Conservation (phyloP, 2,329 filamentous ascomycete species). For the Ascochyta viciae-villosae region DNA sequence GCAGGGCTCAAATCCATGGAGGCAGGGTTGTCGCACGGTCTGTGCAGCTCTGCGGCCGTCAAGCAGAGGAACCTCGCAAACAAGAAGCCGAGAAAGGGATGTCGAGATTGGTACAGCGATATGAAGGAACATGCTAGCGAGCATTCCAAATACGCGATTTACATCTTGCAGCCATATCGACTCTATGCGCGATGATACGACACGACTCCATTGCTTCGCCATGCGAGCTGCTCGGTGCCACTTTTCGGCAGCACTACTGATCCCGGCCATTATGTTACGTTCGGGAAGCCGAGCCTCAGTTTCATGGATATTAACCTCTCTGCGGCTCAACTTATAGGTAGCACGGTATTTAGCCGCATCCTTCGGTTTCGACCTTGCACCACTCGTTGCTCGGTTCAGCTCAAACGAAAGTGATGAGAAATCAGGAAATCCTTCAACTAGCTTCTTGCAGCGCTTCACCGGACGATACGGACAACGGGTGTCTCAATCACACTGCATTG, state of each 20-base stretch:
- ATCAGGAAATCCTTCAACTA: constrained; percentile 1
- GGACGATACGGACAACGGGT: not conserved
- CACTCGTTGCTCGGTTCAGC: constrained; percentile 4
- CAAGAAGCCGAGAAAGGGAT: constrained; percentile 9
- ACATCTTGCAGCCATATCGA: no score
- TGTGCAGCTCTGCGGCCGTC: constrained; percentile 23
- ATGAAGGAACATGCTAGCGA: not conserved
- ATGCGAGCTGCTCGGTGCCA: not conserved
- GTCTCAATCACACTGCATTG: not conserved
- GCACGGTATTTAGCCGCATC: not conserved
- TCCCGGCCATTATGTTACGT: not conserved
- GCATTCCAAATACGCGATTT: no score
- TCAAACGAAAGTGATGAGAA: not conserved
- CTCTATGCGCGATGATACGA: no score
- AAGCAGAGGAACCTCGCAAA: constrained; percentile 10
- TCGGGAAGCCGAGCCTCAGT: not conserved
- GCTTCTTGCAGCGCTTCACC: not conserved
- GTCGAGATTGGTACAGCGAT: constrained; percentile 15
- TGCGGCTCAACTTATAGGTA: not conserved
- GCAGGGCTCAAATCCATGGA: constrained; percentile 20
- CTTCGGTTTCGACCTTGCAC: not conserved
- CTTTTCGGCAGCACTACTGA: not conserved
- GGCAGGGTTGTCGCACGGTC: constrained; percentile 26
- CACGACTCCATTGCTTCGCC: no score
- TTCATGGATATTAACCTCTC: not conserved